These are phyloP conservation scores for Mucor lusitanicus DNA, from an alignment of 371 early-diverging fungal genomes.

Conservation along the genomic window DNA sequence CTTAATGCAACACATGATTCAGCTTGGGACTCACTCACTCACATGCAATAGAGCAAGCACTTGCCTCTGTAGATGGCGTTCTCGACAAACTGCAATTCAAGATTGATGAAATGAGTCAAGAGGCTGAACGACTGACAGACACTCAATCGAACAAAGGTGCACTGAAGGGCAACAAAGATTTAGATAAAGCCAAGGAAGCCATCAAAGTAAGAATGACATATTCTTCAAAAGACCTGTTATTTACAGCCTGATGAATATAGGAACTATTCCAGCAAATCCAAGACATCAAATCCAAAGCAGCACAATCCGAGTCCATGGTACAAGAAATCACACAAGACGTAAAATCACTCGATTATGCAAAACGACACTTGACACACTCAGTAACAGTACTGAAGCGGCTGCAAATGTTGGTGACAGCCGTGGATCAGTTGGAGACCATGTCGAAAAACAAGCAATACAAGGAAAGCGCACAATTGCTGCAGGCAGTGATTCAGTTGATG, in stretches of 20 bases:
- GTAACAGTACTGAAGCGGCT: conserved; percentile 83
- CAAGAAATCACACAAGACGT: conserved; percentile 95
- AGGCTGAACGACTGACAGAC: conserved; percentile 72
- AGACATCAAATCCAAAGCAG: conserved; percentile 82
- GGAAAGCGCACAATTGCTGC: conserved; percentile 79
- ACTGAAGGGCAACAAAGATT: conserved; percentile 55
- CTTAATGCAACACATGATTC: background rate
- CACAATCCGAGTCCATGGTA: conserved; percentile 85
- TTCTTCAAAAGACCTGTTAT: background rate
- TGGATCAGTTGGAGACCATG: conserved; percentile 75
- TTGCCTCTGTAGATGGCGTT: conserved; percentile 70
- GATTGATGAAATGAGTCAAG: conserved; percentile 58
- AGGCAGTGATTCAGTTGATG: conserved; percentile 81
- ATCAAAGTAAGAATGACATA: conserved; percentile 67
- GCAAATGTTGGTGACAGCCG: conserved; percentile 87
- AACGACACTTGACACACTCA: conserved; percentile 82
- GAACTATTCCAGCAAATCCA: conserved; percentile 78
- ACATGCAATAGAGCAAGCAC: conserved; percentile 62
- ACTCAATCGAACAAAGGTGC: conserved; percentile 62
- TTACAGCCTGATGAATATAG: conserved; percentile 37
- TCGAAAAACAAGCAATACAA: conserved; percentile 69
- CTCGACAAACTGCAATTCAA: conserved; percentile 61
- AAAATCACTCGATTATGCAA: conserved; percentile 90
- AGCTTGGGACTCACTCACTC: too few species aligned
- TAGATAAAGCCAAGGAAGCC: conserved; percentile 68